Base-by-base conservation (phyloP, 2,329 filamentous ascomycete genomes). In the Fusarium dimerum region DNA sequence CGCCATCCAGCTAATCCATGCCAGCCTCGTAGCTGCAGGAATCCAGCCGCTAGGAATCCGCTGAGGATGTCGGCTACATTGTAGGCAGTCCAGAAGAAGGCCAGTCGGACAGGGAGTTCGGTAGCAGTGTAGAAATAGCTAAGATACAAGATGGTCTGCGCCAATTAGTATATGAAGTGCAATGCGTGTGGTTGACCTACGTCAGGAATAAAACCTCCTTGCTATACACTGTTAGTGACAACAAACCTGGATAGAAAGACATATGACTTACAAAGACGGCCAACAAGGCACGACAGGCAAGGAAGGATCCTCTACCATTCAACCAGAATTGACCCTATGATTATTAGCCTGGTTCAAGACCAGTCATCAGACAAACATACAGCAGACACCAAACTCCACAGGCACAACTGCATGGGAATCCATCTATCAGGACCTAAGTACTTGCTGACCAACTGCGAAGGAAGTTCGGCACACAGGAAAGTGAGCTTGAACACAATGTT, bases 81-180 rank as follows among this genome's bases (percentile, higher is more conserved):
- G 51, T 55, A 57, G 47, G 54, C 44, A 10, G 80, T 80, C 87
- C 86, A 90, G 69, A 89, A 89, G 71, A 79, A 88, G 47, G 81
- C 82, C 20, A 90, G 72, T 0, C 87, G 78, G 38, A 81, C 77
- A 0, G 87, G 85, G 2, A 90, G 75, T 67, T 57, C 54, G 12
- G 53, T 51, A 26, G 51, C 49, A 39, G 54, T 89, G 70, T 89
- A 90, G 71, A 85, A 90, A 67, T 90, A 90, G 29, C 79, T 84
- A 2, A 89, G 74, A 64, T 88, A 89, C 1, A 86, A 71, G 47
- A 86, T 81, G 39, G 64, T 68, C 56, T 71, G 65, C 46, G 26
- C 40, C 10, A 39, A 15, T 44, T 45, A 53, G 32, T 40, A 45
- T 45, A 10, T 36, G 2, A 26, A 36, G 16, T 26, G 20, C 7